A percentile compares a stretch with the other conserved stretches of the same genome.
Conservation (phyloP, 1,284 basidiomycete species). For the Papiliotrema fonsecae region DNA sequence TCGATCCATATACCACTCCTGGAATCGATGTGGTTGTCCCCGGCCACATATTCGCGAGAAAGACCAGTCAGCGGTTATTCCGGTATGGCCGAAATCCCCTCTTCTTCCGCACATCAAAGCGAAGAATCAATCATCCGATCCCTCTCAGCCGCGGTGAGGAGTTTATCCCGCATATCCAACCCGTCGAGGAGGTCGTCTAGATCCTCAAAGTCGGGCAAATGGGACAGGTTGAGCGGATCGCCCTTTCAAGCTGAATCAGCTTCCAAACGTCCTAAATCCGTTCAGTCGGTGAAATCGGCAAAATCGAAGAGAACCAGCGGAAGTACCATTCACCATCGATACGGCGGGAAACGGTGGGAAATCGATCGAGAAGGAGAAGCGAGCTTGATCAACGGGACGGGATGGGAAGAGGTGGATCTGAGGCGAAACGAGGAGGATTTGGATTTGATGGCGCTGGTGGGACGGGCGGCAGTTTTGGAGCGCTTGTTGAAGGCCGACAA, state of each 20-base stretch:
- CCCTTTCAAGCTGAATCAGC: too few relatives aligned
- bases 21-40: neutral
- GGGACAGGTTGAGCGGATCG: too few relatives aligned
- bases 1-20: neutral
- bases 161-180: neutral
- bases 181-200: neutral
- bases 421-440: conserved; percentile 21
- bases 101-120: neutral
- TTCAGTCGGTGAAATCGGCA: neutral
- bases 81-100: conserved; percentile 10
- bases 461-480: conserved; percentile 37
- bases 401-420: conserved; percentile 1
- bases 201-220: conserved; percentile 1
- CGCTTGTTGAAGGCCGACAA: conserved; percentile 33
- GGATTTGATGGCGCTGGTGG: conserved; percentile 29
- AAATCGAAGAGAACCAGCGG: conserved; percentile 14
- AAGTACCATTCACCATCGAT: conserved; percentile 8
- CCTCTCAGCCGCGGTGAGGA: conserved; percentile 3
- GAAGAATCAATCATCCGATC: neutral
- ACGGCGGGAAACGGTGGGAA: conserved; percentile 10
- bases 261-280: too few relatives aligned
- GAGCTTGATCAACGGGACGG: neutral
- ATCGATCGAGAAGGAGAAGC: conserved; percentile 2
- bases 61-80: conserved; percentile 4
- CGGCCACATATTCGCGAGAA: neutral